Evolutionary conservation across 1,139 yeast genomes (phyloP).

Genomic region (Lodderomyces oxycetoniae): DNA sequence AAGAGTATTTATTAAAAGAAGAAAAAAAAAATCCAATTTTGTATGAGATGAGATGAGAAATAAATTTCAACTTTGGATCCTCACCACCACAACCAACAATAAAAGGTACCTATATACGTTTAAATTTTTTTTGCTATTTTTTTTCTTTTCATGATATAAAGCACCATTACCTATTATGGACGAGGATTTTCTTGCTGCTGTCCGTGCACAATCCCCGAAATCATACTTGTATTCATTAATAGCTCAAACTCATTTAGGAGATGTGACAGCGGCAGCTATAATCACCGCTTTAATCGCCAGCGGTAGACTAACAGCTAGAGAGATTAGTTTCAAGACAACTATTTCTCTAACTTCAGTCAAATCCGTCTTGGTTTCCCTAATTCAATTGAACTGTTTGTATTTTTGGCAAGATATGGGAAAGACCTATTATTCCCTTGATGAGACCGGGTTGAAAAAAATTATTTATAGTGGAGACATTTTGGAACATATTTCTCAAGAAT

Average conservation of each 20-base stretch:
- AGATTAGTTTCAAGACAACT: conserved; percentile 38
- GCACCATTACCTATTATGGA: conserved; percentile 11
- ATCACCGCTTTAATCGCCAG: conserved; percentile 53
- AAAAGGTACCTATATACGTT: too few relatives aligned
- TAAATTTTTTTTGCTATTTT: too few relatives aligned
- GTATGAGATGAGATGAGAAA: background rate
- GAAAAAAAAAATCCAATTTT: background rate
- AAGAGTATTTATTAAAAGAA: too few relatives aligned
- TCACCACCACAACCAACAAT: too few relatives aligned
- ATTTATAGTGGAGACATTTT: conserved; percentile 78
- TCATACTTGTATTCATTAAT: conserved; percentile 53
- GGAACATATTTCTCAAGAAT: conserved; percentile 39
- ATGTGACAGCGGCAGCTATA: conserved; percentile 50
- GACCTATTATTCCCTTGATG: conserved; percentile 54
- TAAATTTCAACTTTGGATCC: too few relatives aligned
- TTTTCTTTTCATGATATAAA: conserved; percentile 1
- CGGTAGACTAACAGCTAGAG: conserved; percentile 52
- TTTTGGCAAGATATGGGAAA: conserved; percentile 46
- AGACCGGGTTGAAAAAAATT: conserved; percentile 58
- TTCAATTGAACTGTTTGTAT: conserved; percentile 61
- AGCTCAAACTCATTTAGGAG: conserved; percentile 57
- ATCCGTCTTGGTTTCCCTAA: conserved; percentile 56
- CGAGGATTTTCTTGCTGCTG: conserved; percentile 14
- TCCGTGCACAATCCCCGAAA: conserved; percentile 56
- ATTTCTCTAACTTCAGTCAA: conserved; percentile 45